Evolutionary conservation across 2,329 filamentous ascomycete genomes (phyloP).

Genomic region (Tolypocladium album): DNA sequence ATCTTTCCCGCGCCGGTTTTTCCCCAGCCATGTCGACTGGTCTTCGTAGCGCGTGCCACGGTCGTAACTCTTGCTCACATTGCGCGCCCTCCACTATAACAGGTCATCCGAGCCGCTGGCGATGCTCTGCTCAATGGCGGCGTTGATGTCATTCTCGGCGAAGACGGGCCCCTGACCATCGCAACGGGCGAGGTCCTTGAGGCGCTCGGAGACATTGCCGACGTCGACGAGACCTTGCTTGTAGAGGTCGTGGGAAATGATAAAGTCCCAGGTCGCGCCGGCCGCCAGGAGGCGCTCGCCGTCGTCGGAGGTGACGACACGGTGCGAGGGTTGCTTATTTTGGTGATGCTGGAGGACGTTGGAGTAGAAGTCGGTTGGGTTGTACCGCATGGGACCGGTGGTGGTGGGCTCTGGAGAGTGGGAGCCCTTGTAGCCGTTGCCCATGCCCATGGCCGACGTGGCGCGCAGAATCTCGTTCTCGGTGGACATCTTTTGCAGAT

Average conservation of each 20-base stretch:
- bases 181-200: constrained; percentile 67
- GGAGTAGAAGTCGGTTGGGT: constrained; percentile 61
- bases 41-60: neutral
- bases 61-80: neutral
- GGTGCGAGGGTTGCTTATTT: constrained; percentile 55
- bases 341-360: constrained; percentile 50
- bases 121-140: constrained; percentile 69
- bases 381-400: constrained; percentile 60
- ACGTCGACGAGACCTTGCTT: constrained; percentile 72
- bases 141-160: constrained; percentile 60
- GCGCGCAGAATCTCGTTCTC: constrained; percentile 90
- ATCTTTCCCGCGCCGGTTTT: neutral
- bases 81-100: constrained; percentile 11
- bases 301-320: constrained; percentile 53
- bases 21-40: neutral
- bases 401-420: constrained; percentile 37
- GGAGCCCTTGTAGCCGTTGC: constrained; percentile 20
- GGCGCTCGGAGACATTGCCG: constrained; percentile 63
- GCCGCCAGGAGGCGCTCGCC: constrained; percentile 64
- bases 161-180: constrained; percentile 87
- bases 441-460: constrained; percentile 43
- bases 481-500: constrained; percentile 73
- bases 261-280: constrained; percentile 80
- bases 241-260: constrained; percentile 70
- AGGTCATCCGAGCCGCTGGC: constrained; percentile 71